A percentile compares a stretch with the other conserved stretches of the same genome.
Evolutionary conservation across 163 green algal species (phyloP).

Genomic region (Chlorella variabilis): DNA sequence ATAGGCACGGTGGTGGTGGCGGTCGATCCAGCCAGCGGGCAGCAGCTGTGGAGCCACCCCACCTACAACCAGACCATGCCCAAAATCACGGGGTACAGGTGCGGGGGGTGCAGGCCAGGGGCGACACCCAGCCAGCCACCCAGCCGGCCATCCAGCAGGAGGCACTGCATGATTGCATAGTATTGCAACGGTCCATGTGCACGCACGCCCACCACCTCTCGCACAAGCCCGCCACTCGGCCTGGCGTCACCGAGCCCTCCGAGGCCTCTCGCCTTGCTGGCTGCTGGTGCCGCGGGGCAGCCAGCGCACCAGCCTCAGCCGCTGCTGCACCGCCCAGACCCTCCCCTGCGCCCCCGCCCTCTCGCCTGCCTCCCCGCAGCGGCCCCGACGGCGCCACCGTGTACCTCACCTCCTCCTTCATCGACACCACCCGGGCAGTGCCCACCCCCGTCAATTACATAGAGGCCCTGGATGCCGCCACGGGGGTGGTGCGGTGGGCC

Average conservation of each 20-base stretch:
- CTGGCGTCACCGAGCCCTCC: too few relatives aligned
- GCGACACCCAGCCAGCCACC: background rate
- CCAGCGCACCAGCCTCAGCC: too few relatives aligned
- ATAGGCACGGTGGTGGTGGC: constrained; percentile 17
- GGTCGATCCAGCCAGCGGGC: background rate
- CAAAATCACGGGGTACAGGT: constrained; percentile 28
- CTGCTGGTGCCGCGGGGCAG: too few relatives aligned
- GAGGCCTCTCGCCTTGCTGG: too few relatives aligned
- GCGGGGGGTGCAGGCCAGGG: background rate
- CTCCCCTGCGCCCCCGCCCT: background rate
- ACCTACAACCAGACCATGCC: constrained; percentile 26
- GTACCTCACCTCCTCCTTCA: constrained; percentile 35
- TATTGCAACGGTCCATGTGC: too few relatives aligned
- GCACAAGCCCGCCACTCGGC: too few relatives aligned
- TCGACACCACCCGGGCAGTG: constrained; percentile 15
- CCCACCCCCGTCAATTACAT: constrained; percentile 9
- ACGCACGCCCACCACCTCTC: too few relatives aligned
- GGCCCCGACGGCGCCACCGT: background rate
- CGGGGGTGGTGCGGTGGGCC: constrained; percentile 5
- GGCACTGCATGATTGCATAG: too few relatives aligned
- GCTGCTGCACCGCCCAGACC: too few relatives aligned
- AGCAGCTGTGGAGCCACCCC: constrained; percentile 25
- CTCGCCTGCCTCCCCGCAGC: background rate
- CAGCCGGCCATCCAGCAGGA: background rate
- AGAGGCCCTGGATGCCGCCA: constrained; percentile 15